Evolutionary conservation across 148 eudicot species (phyloP).

Genomic region (Persicaria maculosa): DNA sequence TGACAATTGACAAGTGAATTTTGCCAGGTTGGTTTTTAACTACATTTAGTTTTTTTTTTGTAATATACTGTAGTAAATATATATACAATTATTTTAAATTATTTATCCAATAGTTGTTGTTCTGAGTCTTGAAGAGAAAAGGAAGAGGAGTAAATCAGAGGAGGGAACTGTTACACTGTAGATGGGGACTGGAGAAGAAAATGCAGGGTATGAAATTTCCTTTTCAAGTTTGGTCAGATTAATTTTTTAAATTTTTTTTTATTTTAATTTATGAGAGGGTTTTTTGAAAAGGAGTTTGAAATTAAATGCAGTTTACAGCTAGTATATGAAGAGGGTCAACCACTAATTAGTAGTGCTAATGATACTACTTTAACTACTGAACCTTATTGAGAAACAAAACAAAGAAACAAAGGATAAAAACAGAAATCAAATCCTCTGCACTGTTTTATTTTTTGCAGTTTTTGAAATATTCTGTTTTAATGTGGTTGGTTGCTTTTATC

Average conservation of each 20-base stretch:
- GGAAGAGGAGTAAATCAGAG: not conserved
- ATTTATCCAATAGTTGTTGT: too few relatives aligned
- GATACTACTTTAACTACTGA: too few relatives aligned
- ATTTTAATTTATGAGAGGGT: too few relatives aligned
- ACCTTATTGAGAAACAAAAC: too few relatives aligned
- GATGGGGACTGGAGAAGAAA: not conserved
- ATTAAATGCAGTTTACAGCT: too few relatives aligned
- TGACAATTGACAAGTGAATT: not conserved
- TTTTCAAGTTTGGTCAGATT: not conserved
- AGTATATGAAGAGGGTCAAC: too few relatives aligned
- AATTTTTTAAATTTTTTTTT: too few relatives aligned
- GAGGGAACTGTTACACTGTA: not conserved
- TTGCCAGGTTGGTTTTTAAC: not conserved
- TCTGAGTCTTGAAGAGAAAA: not conserved
- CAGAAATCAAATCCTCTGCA: conserved; percentile 2
- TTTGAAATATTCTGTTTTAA: conserved; percentile 7
- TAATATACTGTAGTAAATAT: too few relatives aligned
- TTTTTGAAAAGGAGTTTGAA: too few relatives aligned
- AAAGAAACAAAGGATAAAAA: not conserved
- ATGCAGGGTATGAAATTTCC: not conserved
- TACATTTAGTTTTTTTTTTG: not conserved
- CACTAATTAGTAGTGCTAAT: too few relatives aligned
- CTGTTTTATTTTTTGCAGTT: not conserved
- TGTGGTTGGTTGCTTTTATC: not conserved
- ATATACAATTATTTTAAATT: too few relatives aligned